phyloP scores from a whole-genome alignment of 2,329 filamentous ascomycete species.

The Elsinoe necatrix region DNA sequence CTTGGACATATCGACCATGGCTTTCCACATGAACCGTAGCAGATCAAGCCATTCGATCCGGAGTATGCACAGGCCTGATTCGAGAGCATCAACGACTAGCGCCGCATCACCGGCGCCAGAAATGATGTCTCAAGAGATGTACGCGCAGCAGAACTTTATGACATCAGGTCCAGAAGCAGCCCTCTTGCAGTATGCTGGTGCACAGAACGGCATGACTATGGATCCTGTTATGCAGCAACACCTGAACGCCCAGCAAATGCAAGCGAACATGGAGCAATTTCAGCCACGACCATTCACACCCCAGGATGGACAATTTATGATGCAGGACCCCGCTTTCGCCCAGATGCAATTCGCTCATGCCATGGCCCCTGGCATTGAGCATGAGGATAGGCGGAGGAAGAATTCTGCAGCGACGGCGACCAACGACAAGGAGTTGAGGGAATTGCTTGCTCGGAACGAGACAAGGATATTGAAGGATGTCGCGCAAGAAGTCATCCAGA shows the following conservation, averaged over 20 bases:
- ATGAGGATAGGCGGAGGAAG: conserved; percentile 43
- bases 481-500: conserved; percentile 65
- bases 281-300: conserved; percentile 11
- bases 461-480: conserved; percentile 62
- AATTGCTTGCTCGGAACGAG: conserved; percentile 62
- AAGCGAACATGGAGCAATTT: conserved; percentile 15
- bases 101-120: conserved; percentile 20
- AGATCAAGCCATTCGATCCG: conserved; percentile 17
- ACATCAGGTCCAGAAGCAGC: conserved; percentile 16
- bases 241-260: conserved; percentile 15
- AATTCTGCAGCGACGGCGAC: conserved; percentile 62
- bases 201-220: conserved; percentile 17
- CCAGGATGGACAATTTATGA: conserved; percentile 14
- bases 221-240: conserved; percentile 19
- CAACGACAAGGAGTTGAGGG: conserved; percentile 72
- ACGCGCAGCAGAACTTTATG: conserved; percentile 17
- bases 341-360: conserved; percentile 15
- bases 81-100: conserved; percentile 19
- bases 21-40: conserved; percentile 19
- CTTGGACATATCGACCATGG: conserved; percentile 13
- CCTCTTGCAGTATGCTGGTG: conserved; percentile 18
- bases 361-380: conserved; percentile 23
- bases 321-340: conserved; percentile 13
- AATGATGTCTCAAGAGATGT: conserved; percentile 18
- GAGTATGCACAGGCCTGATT: conserved; percentile 18